These are phyloP conservation scores for Smittium culicis DNA, from an alignment of 371 early-diverging fungal genomes.

Conservation along the genomic window DNA sequence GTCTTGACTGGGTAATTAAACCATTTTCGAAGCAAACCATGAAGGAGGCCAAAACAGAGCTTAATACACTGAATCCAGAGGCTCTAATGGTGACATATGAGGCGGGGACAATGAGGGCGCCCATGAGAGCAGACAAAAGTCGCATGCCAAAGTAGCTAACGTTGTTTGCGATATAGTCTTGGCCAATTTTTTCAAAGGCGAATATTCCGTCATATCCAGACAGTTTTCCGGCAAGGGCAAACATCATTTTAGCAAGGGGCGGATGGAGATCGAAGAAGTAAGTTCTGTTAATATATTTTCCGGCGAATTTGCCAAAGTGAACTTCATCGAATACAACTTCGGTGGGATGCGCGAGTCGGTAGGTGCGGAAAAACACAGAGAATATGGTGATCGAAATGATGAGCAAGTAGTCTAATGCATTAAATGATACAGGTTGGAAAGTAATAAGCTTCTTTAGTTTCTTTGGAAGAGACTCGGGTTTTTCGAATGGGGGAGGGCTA, in stretches of 20 bases:
- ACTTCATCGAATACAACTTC: constrained; percentile 77
- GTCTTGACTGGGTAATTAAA: constrained; percentile 70
- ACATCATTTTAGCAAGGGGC: constrained; percentile 89
- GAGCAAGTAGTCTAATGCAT: not conserved
- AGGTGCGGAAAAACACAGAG: not conserved
- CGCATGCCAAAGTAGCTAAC: constrained; percentile 84
- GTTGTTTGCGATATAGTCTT: constrained; percentile 44
- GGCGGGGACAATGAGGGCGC: constrained; percentile 57
- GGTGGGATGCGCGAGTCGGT: not conserved
- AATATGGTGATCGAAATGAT: not conserved
- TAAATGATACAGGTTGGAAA: no score
- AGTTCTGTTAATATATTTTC: constrained; percentile 73
- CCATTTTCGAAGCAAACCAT: constrained; percentile 50
- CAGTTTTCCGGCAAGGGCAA: constrained; percentile 61
- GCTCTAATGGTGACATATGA: constrained; percentile 61
- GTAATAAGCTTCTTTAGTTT: no score
- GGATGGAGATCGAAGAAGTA: constrained; percentile 99
- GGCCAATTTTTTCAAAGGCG: constrained; percentile 74
- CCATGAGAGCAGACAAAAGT: constrained; percentile 54
- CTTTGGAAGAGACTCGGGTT: no score
- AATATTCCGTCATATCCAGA: constrained; percentile 80
- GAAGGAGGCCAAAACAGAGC: constrained; percentile 48
- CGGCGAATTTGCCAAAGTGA: constrained; percentile 97
- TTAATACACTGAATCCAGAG: constrained; percentile 48
- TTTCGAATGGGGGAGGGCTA: no score